Conservation (phyloP, 2,329 filamentous ascomycete species). For the Aspergillus tamarii region DNA sequence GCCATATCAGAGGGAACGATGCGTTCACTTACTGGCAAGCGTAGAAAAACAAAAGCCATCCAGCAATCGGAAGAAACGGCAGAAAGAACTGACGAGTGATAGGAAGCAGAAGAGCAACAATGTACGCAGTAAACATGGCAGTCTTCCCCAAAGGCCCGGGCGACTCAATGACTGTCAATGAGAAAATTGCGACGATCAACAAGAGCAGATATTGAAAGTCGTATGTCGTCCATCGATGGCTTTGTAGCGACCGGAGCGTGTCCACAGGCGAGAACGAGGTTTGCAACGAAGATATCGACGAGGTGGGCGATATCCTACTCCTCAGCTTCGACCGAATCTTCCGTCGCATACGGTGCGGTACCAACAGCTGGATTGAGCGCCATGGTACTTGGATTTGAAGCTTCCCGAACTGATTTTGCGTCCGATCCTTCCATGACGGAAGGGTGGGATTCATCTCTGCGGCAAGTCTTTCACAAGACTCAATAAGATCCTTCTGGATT, state of each 20-base stretch:
- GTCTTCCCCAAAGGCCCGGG: conserved; percentile 80
- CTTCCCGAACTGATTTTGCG: conserved; percentile 48
- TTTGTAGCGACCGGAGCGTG: conserved; percentile 73
- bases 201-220: conserved; percentile 84
- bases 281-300: conserved; percentile 75
- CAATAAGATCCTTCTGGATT: conserved; percentile 16
- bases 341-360: conserved; percentile 68
- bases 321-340: conserved; percentile 71
- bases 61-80: conserved; percentile 80
- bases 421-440: conserved; percentile 52
- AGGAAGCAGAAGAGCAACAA: conserved; percentile 75
- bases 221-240: conserved; percentile 78
- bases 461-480: conserved; percentile 27
- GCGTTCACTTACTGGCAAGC: conserved; percentile 75
- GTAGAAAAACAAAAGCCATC: conserved; percentile 90
- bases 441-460: conserved; percentile 40
- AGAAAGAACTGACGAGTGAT: conserved; percentile 89
- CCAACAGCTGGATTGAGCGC: conserved; percentile 52
- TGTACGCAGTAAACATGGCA: conserved; percentile 66
- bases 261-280: conserved; percentile 81
- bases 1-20: background rate
- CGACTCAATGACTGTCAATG: conserved; percentile 76
- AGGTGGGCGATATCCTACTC: conserved; percentile 67
- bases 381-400: conserved; percentile 52
- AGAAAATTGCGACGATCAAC: conserved; percentile 76